Conservation (phyloP, 2,329 filamentous ascomycete genomes). For the Penicillium digitatum region DNA sequence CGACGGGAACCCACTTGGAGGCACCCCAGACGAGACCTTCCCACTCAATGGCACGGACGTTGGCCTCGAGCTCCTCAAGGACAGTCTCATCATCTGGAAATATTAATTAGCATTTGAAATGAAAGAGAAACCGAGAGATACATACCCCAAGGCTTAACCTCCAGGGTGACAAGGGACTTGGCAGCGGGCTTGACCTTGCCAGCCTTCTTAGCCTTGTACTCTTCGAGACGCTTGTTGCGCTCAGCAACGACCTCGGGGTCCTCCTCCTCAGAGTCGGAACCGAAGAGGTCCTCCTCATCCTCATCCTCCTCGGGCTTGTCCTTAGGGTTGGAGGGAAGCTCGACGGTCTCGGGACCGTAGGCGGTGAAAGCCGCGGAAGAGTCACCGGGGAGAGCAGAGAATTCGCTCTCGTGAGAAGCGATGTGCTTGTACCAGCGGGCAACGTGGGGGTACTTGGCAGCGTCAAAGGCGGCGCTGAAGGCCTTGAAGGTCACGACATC, state of each 20-base stretch:
- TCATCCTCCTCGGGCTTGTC: conserved; percentile 75
- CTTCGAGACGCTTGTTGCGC: conserved; percentile 83
- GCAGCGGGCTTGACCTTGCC: conserved; percentile 85
- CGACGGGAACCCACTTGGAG: conserved; percentile 82
- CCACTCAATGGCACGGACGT: conserved; percentile 79
- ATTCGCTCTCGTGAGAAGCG: conserved; percentile 86
- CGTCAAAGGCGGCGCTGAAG: conserved; percentile 68
- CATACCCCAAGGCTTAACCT: conserved; percentile 99
- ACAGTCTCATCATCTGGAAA: conserved; percentile 80
- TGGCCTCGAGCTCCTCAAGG: conserved; percentile 74
- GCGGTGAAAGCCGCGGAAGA: conserved; percentile 80
- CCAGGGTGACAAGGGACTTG: conserved; percentile 93
- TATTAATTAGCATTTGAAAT: conserved; percentile 17
- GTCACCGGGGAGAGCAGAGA: conserved; percentile 85
- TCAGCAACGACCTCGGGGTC: conserved; percentile 79
- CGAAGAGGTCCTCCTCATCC: conserved; percentile 89
- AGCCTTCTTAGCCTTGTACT: conserved; percentile 97
- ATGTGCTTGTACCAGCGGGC: conserved; percentile 99
- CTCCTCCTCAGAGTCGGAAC: conserved; percentile 89
- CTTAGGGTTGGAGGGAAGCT: conserved; percentile 78
- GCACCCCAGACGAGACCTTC: conserved; percentile 96
- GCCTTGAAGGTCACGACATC: conserved; percentile 96
- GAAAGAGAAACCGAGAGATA: conserved; percentile 21
- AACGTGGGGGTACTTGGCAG: conserved; percentile 85
- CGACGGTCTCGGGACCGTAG: conserved; percentile 80